Evolutionary conservation across 2,329 filamentous ascomycete genomes (phyloP).

Genomic region (Calonectria montana): DNA sequence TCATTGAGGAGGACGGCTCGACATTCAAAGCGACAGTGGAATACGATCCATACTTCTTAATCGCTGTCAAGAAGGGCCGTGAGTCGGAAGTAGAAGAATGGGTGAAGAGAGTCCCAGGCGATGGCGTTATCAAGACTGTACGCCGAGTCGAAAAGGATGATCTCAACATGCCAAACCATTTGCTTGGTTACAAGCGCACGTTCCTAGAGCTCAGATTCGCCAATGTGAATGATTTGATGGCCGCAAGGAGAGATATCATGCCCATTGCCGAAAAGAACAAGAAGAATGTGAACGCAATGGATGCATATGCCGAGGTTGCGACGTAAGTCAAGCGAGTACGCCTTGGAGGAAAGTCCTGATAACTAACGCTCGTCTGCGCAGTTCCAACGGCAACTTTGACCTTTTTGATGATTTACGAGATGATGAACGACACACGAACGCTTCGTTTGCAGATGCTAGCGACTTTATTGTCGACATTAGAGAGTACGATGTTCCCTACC

Average conservation of each 20-base stretch:
- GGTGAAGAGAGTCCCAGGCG: conserved; percentile 81
- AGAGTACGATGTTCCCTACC: conserved; percentile 99
- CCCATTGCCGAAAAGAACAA: conserved; percentile 97
- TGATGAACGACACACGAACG: conserved; percentile 82
- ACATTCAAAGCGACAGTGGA: conserved; percentile 97
- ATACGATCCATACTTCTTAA: conserved; percentile 96
- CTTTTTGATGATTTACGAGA: conserved; percentile 91
- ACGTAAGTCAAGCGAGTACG: conserved; percentile 65
- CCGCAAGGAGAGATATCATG: conserved; percentile 85
- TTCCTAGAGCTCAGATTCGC: conserved; percentile 89
- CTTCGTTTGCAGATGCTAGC: conserved; percentile 85
- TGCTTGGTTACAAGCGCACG: conserved; percentile 88
- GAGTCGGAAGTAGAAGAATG: conserved; percentile 98
- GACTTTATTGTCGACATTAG: conserved; percentile 98
- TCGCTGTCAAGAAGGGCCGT: conserved; percentile 87
- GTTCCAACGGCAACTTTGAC: conserved; percentile 84
- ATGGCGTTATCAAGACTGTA: conserved; percentile 84
- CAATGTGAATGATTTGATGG: conserved; percentile 87
- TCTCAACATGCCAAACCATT: conserved; percentile 92
- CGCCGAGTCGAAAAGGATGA: conserved; percentile 91
- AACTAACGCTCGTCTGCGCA: conserved; percentile 32
- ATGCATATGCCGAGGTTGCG: conserved; percentile 96
- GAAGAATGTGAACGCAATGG: conserved; percentile 96
- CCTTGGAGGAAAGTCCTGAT: not conserved
- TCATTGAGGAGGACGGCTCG: conserved; percentile 87